Conservation (phyloP, 2,329 filamentous ascomycete species). For the Scedosporium minutisporum region DNA sequence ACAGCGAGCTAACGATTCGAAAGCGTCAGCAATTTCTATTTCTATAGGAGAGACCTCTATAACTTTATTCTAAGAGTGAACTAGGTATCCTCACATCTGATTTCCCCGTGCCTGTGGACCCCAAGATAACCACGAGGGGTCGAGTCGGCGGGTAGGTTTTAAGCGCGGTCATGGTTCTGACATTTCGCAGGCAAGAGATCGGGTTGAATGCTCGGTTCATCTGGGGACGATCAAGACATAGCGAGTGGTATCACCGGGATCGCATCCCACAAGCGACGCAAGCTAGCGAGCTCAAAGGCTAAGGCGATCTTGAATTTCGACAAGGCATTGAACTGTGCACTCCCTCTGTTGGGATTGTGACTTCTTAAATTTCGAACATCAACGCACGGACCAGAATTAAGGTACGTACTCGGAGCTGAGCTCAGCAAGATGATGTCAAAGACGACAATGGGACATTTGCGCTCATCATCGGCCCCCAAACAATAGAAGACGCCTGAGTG, state of each 20-base stretch:
- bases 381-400: too few relatives aligned
- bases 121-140: constrained; percentile 73
- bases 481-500: too few relatives aligned
- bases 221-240: neutral
- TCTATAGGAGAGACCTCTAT: neutral
- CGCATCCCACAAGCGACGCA: neutral
- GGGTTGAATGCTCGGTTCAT: neutral
- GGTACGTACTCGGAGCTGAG: too few relatives aligned
- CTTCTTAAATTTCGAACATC: too few relatives aligned
- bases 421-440: too few relatives aligned
- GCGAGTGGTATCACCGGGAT: neutral
- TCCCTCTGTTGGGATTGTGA: too few relatives aligned
- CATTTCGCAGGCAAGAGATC: neutral
- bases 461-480: too few relatives aligned
- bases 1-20: constrained; percentile 65
- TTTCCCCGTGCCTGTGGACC: constrained; percentile 88
- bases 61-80: neutral
- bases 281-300: neutral
- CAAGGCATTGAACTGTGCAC: too few relatives aligned
- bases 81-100: constrained; percentile 56
- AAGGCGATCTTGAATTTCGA: too few relatives aligned
- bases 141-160: constrained; percentile 26
- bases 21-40: neutral
- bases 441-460: too few relatives aligned
- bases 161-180: constrained; percentile 10